phyloP scores from a whole-genome alignment of 495 filamentous ascomycete genomes.

The Aspergillus bridgeri region DNA sequence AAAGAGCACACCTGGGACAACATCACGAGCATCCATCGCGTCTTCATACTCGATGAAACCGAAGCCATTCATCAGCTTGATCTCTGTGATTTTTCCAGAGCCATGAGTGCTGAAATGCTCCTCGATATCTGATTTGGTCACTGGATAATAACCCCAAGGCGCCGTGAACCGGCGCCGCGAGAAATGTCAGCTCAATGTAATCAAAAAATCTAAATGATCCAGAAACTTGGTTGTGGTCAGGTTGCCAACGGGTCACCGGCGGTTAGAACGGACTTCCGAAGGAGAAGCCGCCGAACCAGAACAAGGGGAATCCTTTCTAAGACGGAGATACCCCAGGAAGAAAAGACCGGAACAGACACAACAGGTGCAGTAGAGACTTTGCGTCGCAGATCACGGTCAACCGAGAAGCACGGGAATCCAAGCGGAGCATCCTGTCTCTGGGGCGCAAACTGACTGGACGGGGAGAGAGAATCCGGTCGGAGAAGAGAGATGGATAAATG shows the following conservation, averaged over 20 bases:
- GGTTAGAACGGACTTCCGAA: conserved; percentile 5
- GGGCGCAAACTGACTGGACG: conserved; percentile 10
- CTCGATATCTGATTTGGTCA: conserved; percentile 94
- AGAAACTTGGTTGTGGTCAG: conserved; percentile 15
- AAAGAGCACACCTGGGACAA: conserved; percentile 78
- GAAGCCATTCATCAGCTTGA: conserved; percentile 99
- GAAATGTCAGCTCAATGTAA: conserved; percentile 27
- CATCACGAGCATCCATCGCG: conserved; percentile 92
- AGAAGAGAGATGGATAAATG: conserved; percentile 30
- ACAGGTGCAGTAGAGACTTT: conserved; percentile 3
- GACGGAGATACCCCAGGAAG: conserved; percentile 1
- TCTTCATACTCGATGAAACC: conserved; percentile 99
- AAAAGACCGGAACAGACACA: not conserved
- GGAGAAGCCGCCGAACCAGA: conserved; percentile 1
- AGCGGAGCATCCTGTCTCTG: conserved; percentile 17
- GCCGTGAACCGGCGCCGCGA: conserved; percentile 22
- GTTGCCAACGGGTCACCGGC: conserved; percentile 19
- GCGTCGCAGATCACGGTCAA: conserved; percentile 9
- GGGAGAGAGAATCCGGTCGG: conserved; percentile 16
- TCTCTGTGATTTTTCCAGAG: conserved; percentile 93
- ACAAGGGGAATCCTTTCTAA: conserved; percentile 11
- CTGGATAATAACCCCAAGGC: conserved; percentile 45
- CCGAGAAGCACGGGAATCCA: conserved; percentile 13
- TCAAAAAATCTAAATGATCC: conserved; percentile 16
- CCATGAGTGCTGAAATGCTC: conserved; percentile 93